These are phyloP conservation scores for Friedmanniomyces simplex DNA, from an alignment of 495 filamentous ascomycete genomes.

Conservation along the genomic window DNA sequence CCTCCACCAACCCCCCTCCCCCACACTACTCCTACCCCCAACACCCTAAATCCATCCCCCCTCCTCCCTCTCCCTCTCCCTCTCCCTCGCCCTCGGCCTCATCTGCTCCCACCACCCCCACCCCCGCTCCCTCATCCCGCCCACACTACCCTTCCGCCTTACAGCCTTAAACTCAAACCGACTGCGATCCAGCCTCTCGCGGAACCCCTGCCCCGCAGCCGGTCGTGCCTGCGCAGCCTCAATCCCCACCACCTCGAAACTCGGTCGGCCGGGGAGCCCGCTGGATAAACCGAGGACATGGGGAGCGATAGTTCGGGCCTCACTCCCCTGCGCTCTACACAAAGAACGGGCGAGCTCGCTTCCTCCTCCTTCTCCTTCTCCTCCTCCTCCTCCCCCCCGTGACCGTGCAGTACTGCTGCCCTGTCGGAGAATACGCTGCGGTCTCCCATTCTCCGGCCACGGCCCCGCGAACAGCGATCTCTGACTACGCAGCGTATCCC, in stretches of 20 bases:
- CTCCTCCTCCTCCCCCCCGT: too few species aligned
- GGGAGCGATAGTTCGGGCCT: neutral
- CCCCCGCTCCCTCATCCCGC: neutral
- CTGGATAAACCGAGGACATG: neutral
- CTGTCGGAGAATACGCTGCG: neutral
- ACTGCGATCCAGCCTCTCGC: conserved; percentile 6
- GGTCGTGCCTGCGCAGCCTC: neutral
- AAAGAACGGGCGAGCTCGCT: neutral
- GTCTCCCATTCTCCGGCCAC: neutral
- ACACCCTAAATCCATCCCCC: conserved; percentile 7
- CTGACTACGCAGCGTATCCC: conserved; percentile 6
- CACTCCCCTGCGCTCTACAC: neutral
- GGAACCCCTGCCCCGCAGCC: neutral
- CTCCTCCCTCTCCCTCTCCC: too few species aligned
- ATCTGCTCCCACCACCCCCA: conserved; percentile 1
- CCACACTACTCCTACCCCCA: too few species aligned
- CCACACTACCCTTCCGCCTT: conserved; percentile 10
- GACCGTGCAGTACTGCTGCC: neutral
- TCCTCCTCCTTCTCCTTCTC: too few species aligned
- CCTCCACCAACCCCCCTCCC: too few species aligned
- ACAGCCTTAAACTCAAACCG: conserved; percentile 17
- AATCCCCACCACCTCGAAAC: neutral
- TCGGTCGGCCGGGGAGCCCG: neutral
- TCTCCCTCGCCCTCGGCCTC: neutral
- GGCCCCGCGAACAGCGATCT: conserved; percentile 1